Percentiles rank a stretch among this genome's conserved stretches.
These are phyloP conservation scores for Cadophora sp. DNA, from an alignment of 2,329 filamentous ascomycete genomes.

Conservation along the genomic window DNA sequence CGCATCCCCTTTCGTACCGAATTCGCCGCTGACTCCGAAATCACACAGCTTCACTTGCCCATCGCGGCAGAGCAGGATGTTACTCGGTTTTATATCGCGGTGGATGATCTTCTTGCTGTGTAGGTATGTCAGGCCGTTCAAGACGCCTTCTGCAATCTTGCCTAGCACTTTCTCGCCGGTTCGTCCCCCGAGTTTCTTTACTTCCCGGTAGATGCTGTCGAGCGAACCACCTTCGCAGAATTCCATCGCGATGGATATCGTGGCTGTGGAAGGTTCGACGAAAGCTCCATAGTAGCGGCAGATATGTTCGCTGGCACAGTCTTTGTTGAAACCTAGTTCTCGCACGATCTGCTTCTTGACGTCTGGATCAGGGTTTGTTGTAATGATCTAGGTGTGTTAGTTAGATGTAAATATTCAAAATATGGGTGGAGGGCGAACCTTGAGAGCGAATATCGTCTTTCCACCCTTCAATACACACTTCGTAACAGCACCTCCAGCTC, in stretches of 20 bases:
- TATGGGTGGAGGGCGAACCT: conserved; percentile 62
- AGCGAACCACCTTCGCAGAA: conserved; percentile 97
- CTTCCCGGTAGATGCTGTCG: conserved; percentile 96
- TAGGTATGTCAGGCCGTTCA: conserved; percentile 93
- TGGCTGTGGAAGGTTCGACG: conserved; percentile 90
- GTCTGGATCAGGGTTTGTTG: conserved; percentile 95
- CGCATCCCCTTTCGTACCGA: conserved; percentile 97
- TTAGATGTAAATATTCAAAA: background rate
- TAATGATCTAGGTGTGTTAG: conserved; percentile 77
- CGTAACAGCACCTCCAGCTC: conserved; percentile 94
- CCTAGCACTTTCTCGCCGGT: conserved; percentile 97
- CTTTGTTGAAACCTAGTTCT: conserved; percentile 97
- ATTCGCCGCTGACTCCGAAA: conserved; percentile 97
- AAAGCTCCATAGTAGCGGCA: conserved; percentile 98
- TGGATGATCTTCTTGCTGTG: conserved; percentile 98
- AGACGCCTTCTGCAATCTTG: conserved; percentile 93
- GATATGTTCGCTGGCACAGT: conserved; percentile 94
- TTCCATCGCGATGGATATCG: conserved; percentile 98
- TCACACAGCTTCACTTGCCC: conserved; percentile 98
- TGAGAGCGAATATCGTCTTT: conserved; percentile 94
- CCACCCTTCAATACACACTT: conserved; percentile 87
- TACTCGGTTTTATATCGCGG: conserved; percentile 97
- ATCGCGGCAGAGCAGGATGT: conserved; percentile 90
- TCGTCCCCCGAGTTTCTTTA: conserved; percentile 91
- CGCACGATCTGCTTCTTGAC: conserved; percentile 98